Base-by-base conservation (phyloP, 805 yeast species). In the Saturnispora sekii region DNA sequence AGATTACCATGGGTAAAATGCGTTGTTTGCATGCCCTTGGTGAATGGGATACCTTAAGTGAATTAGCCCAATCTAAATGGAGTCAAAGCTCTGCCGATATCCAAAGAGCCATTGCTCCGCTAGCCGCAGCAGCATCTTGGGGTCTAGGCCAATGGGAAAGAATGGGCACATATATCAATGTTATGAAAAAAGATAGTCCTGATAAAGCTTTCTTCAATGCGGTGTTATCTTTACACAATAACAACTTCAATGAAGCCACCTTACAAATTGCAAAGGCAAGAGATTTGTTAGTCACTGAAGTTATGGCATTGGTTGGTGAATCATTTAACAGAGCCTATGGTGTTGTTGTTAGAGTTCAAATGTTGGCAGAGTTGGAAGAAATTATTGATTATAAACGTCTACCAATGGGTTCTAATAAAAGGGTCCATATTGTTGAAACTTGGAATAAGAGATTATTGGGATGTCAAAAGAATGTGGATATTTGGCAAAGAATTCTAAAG, bases 91-190 rank as follows among this genome's bases (percentile, higher is more conserved):
- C 85, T 1, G 71, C 79, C 28, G 95, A 87, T 14, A 77, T 79
- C 34, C 76, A 81, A 53, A 70, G 96, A 45, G 77, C 81, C 5
- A 88, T 93, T 53, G 98, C 98, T 1, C 97, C 98, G 1, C 67
- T 94, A 44, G 98, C 97, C 0, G 98, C 98, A 0, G 97, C 97
- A 2, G 97, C 98, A 1, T 87, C 97, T 1, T 93, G 98, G 98
- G 97, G 97, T 12, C 68, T 94, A 35, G 90, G 90, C 2, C 93
- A 86, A 58, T 94, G 98, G 98, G 96, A 88, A 52, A 73, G 85
- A 55, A 89, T 94, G 88, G 97, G 86, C 56, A 76, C 84, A 7
- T 93, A 88, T 55, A 89, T 90, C 45, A 69, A 78, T 51, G 95
- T 84, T 1, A 88, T 93, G 95, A 86, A 86, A 53, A 69, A 77